Base-by-base conservation (phyloP, 2,329 filamentous ascomycete species). In the Aureobasidium sp. region DNA sequence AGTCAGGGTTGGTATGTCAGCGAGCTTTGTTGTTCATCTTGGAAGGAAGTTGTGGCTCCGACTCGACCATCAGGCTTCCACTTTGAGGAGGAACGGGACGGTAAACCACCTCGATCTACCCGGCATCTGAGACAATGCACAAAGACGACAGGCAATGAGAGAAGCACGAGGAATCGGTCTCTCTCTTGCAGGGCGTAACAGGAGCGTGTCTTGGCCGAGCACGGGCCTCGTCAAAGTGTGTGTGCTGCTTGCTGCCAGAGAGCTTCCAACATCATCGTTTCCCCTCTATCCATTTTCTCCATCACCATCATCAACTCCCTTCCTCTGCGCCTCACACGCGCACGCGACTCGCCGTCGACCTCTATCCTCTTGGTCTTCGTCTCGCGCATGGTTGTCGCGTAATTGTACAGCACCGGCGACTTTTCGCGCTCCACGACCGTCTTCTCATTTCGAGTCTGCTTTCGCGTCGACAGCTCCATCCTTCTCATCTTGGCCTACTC, bases 381-480 rank as follows among this genome's bases (percentile, higher is more conserved):
- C 14, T 19, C 16, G 48, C 48, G 48, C 48, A 51, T 41, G 37
- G 29, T 51, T 29, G 48, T 51, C 37, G 48, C 37, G 27, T 51
- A 27, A 25, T 51, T 51, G 37, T 24, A 41, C 29, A 29, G 24
- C 37, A 4, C 29, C 48, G n/a, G 48, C 48, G 48, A 51, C 48
- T 32, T 32, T 41, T 51, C 37, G 48, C 48, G 37, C 48, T 16
- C 7, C 3, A 17, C 24, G 25, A 41, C 14, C 14, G 14, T 5
- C 8, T n/a, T 10, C 19, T 4, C 27, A 10, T 34, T 19, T 37
- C 37, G 37, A 51, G 35, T 51, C 35, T 30, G 8, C 37, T 45
- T 42, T 51, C 55, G 51, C 50, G 55, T 54, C 45, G 22, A 27
- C 51, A 44, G 24, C 47, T 27, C 17, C 40, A 27, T 44, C 12